Conservation (phyloP, 371 early-diverging fungal species). For the Rhizopus arrhizus region DNA sequence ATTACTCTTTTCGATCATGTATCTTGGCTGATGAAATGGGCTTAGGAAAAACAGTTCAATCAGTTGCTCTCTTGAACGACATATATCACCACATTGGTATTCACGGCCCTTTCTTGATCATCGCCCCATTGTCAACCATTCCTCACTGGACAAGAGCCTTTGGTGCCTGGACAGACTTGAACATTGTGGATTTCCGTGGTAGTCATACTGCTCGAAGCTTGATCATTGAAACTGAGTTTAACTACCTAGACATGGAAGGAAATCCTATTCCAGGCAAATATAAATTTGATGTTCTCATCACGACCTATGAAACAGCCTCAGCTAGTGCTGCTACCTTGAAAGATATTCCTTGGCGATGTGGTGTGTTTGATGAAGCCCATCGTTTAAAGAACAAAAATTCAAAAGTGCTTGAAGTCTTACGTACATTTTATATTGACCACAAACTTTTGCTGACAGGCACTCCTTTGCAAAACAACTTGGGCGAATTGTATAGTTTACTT, state of each 20-base stretch:
- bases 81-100: conserved; percentile 59
- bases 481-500: conserved; percentile 90
- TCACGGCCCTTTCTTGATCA: conserved; percentile 68
- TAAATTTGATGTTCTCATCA: conserved; percentile 83
- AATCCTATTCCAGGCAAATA: conserved; percentile 47
- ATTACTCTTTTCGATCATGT: conserved; percentile 59
- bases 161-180: conserved; percentile 71
- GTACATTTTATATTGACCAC: conserved; percentile 49
- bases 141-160: conserved; percentile 77
- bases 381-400: conserved; percentile 85
- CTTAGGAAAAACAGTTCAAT: conserved; percentile 78
- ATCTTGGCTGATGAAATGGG: conserved; percentile 90
- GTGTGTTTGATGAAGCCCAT: conserved; percentile 97
- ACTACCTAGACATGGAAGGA: conserved; percentile 59
- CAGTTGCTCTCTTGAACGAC: conserved; percentile 69
- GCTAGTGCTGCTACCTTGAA: conserved; percentile 70
- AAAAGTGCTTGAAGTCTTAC: conserved; percentile 50
- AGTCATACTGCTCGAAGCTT: conserved; percentile 51
- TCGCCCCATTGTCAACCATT: conserved; percentile 75
- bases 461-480: conserved; percentile 92
- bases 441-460: conserved; percentile 61
- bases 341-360: conserved; percentile 81
- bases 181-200: conserved; percentile 74
- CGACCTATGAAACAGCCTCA: conserved; percentile 80
- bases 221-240: conserved; percentile 70